Conservation (phyloP, 208 protist species). For the Vickermania spadyakhi region DNA sequence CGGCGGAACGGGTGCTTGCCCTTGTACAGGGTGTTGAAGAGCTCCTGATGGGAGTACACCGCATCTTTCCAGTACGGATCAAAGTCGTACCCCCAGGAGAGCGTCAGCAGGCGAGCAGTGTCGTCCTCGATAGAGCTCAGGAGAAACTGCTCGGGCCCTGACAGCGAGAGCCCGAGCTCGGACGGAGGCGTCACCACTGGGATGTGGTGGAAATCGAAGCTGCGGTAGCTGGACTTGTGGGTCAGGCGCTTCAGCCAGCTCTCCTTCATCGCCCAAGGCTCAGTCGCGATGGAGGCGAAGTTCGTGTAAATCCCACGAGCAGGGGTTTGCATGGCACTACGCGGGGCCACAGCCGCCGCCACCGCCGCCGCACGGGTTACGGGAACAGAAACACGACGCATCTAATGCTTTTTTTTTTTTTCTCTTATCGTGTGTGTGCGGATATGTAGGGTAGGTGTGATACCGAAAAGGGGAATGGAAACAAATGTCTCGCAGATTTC, state of each 20-base stretch:
- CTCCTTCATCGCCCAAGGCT: constrained; percentile 45
- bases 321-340: constrained; percentile 4
- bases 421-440: neutral
- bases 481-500: no score
- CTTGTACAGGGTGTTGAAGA: constrained; percentile 63
- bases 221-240: constrained; percentile 57
- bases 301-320: constrained; percentile 69
- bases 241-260: constrained; percentile 75
- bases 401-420: constrained; percentile 10
- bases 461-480: no score
- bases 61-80: constrained; percentile 86
- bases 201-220: constrained; percentile 85
- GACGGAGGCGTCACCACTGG: constrained; percentile 37
- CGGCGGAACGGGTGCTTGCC: constrained; percentile 41
- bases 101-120: constrained; percentile 58
- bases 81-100: constrained; percentile 84
- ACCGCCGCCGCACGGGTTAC: neutral
- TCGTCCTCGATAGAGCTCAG: constrained; percentile 81
- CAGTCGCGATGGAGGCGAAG: constrained; percentile 58
- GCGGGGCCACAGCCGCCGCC: constrained; percentile 5
- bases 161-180: constrained; percentile 37
- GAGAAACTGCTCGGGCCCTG: constrained; percentile 76
- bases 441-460: no score
- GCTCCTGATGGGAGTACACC: constrained; percentile 56
- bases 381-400: constrained; percentile 23